Evolutionary conservation across 116 monocot genomes (phyloP).

Genomic region (Posidonia oceanica): DNA sequence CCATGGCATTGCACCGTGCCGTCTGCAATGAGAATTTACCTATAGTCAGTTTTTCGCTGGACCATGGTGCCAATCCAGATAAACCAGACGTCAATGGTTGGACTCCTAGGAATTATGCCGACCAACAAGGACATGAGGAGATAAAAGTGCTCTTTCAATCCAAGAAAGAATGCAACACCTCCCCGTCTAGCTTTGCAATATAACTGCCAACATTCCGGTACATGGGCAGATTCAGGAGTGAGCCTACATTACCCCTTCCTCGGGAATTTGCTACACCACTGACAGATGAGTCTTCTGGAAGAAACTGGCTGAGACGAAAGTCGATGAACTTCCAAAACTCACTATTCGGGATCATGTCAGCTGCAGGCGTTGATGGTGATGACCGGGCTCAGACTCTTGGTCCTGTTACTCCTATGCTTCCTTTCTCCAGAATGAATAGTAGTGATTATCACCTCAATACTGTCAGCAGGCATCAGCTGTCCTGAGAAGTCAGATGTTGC

Average conservation of each 20-base stretch:
- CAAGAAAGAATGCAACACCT: constrained; percentile 8
- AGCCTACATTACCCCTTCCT: constrained; percentile 18
- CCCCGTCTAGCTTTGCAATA: background rate
- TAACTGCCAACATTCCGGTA: background rate
- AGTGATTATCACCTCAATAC: background rate
- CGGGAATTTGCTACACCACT: background rate
- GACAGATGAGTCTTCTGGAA: background rate
- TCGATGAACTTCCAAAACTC: constrained; percentile 46
- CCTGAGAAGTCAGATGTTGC: constrained; percentile 33
- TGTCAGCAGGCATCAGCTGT: constrained; percentile 46
- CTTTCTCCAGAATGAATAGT: background rate
- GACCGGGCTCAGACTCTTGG: background rate
- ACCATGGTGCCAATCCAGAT: constrained; percentile 53
- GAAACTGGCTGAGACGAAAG: constrained; percentile 4
- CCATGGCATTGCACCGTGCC: constrained; percentile 64
- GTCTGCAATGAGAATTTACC: constrained; percentile 62
- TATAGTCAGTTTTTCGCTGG: constrained; percentile 56
- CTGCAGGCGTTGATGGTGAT: constrained; percentile 11
- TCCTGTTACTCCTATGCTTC: background rate
- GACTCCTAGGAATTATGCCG: constrained; percentile 54
- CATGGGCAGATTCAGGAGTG: constrained; percentile 48
- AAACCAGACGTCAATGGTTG: constrained; percentile 36
- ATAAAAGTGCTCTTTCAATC: constrained; percentile 54
- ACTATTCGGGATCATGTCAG: constrained; percentile 58
- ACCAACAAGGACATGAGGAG: constrained; percentile 84